phyloP scores from a whole-genome alignment of 352 stramenopile species.

The Phytophthora vignae region DNA sequence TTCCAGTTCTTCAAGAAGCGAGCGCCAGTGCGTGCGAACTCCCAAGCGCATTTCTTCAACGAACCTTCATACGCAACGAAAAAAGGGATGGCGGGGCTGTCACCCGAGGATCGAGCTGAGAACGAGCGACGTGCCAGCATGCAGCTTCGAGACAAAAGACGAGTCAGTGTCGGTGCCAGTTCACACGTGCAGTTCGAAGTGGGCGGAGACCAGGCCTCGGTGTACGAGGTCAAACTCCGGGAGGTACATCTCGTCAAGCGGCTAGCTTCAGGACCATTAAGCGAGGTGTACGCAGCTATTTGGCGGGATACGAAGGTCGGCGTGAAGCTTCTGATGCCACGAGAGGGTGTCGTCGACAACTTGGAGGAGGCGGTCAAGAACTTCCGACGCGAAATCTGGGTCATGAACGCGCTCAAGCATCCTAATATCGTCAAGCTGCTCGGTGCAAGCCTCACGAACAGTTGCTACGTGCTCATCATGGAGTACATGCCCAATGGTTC shows the following conservation, averaged over 20 bases:
- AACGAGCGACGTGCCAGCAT: conserved; percentile 72
- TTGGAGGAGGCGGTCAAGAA: conserved; percentile 82
- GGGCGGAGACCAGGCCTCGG: conserved; percentile 71
- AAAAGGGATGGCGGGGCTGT: conserved; percentile 61
- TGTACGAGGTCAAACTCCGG: conserved; percentile 84
- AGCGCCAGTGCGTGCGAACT: conserved; percentile 24
- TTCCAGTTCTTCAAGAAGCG: conserved; percentile 40
- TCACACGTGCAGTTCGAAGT: conserved; percentile 76
- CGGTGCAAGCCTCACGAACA: conserved; percentile 75
- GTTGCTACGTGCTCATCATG: conserved; percentile 86
- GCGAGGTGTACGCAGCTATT: conserved; percentile 79
- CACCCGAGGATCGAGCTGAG: conserved; percentile 57
- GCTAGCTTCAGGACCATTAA: conserved; percentile 72
- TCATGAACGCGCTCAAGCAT: conserved; percentile 76
- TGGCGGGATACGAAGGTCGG: conserved; percentile 81
- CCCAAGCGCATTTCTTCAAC: conserved; percentile 53
- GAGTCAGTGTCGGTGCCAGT: conserved; percentile 65
- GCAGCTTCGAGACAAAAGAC: conserved; percentile 61
- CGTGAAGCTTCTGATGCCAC: conserved; percentile 82
- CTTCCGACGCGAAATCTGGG: conserved; percentile 84
- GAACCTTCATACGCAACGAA: conserved; percentile 65
- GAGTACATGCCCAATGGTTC: conserved; percentile 89
- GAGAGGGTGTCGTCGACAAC: conserved; percentile 71
- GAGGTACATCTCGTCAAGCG: conserved; percentile 81
- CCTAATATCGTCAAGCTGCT: conserved; percentile 83